Evolutionary conservation across 2,329 filamentous ascomycete species (phyloP).

Genomic region (Alternaria infectoria): DNA sequence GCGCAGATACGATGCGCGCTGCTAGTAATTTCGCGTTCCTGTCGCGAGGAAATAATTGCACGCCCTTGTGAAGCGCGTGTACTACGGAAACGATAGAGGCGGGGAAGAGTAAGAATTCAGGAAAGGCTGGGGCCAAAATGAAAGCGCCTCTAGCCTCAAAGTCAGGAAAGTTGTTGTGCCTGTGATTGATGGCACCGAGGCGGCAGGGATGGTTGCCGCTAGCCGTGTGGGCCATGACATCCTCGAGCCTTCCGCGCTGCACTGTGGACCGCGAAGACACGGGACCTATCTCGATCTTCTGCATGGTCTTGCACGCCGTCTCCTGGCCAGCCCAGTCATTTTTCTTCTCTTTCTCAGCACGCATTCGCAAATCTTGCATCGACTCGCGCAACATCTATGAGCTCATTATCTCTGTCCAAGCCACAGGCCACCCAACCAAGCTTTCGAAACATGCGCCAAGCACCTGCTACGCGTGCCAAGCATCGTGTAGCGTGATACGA

Average conservation of each 20-base stretch:
- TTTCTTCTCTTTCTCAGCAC: neutral
- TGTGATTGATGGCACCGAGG: slow-evolving; percentile 17
- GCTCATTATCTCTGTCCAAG: slow-evolving; percentile 1
- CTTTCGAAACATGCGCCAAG: slow-evolving; percentile 5
- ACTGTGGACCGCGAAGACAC: neutral
- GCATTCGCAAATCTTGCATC: neutral
- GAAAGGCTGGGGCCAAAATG: slow-evolving; percentile 6
- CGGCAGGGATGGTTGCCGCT: slow-evolving; percentile 22
- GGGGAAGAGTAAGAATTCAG: neutral
- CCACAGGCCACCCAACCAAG: slow-evolving; percentile 2
- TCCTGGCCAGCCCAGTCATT: neutral
- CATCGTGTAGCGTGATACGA: neutral
- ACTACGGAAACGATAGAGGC: neutral
- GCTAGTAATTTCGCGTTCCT: slow-evolving; percentile 3
- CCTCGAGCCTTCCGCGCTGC: slow-evolving; percentile 6
- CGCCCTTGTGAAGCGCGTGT: neutral
- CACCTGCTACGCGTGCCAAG: slow-evolving; percentile 1
- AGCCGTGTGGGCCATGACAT: slow-evolving; percentile 14
- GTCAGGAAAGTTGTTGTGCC: slow-evolving; percentile 23
- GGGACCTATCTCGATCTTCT: neutral
- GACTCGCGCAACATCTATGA: slow-evolving; percentile 1
- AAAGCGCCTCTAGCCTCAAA: slow-evolving; percentile 1
- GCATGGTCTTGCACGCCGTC: neutral
- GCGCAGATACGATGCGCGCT: slow-evolving; percentile 8
- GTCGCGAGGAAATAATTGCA: slow-evolving; percentile 1